Base-by-base conservation (phyloP, 2,329 filamentous ascomycete species). In the Dothiorella sarmentorum region DNA sequence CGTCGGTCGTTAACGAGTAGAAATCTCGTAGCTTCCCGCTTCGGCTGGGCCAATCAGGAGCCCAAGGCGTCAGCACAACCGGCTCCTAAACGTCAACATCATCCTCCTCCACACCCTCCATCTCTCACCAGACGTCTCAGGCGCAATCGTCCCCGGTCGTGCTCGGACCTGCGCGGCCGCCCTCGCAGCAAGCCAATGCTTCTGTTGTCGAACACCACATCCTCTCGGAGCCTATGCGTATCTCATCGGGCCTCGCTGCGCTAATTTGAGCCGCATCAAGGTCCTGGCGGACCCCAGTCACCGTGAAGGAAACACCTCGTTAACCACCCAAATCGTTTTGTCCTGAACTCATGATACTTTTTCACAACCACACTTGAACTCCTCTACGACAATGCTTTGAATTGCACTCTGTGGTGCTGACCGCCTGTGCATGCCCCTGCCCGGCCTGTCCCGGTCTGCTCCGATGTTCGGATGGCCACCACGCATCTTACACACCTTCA, bases 21-120 rank as follows among this genome's bases (percentile, higher is more conserved):
- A 56, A 56, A 56, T 56, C 52, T 56, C 52, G 52, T 53, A 53
- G 49, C 49, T 53, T 52, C 49, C 49, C 49, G 49, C 52, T 56
- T 43, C 27, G n/a, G 37, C 52, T 56, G 27, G 13, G 38, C 52
- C 52, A 56, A 56, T 56, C 38, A 56, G 26, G 38, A 44, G 37
- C 27, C 26, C n/a, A 15, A 7, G n/a, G 35, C 17, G 35, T 53
- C 37, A 53, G 49, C 49, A 53, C 33, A 40, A 27, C 13, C 49
- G 24, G 33, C n/a, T 53, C 49, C 22, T 37, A 37, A 31, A 52
- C 38, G 47, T 31, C 47, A 53, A 53, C 49, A 42, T 15, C 49
- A 53, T 29, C 49, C 13, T 10, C 24, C 22, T 42, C 35, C 24
- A 40, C 49, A 18, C n/a, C 24, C 22, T 42, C 35, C 24, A 51